Evolutionary conservation across 176 grass and related monocot species (phyloP), one percentile per base, ranked within the genome.

Genomic region (Oryza punctata): DNA sequence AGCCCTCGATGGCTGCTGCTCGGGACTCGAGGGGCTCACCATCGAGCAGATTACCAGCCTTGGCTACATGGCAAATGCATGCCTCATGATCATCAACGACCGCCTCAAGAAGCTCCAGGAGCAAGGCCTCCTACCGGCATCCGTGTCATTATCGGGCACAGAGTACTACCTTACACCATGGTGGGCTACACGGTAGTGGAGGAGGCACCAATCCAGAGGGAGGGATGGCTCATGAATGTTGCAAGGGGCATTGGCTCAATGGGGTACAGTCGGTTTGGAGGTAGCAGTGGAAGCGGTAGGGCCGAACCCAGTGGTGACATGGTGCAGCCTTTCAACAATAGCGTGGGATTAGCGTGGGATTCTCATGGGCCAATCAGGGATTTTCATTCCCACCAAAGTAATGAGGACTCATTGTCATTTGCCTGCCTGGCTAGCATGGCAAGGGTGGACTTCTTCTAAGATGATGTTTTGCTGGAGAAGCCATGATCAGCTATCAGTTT

Each of bases 41-140:
- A 10, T 77, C 32, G 54, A 77, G 32, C 21, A 77, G 74, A 11
- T 77, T 54, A 77, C 54, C 12, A 77, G 32, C 29, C 10, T 77
- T 1, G 54, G 32, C 2, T 26, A 12, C 21, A 77, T 63, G 74
- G 74, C 59, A 30, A 32, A 63, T n/a, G 18, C 30, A 12, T 32
- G 7, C 12, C 74, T 77, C 52, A 25, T 35, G 15, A 47, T 0
- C 15, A 67, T 92, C 14, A 61, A 19, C n/a, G 35, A 84, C 2
- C 14, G 26, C 35, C 44, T 90, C 2, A 49, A 73, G 23, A 61
- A 11, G 33, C 35, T 73, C 46, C 16, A 38, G 13, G 64, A 13
- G 21, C 65, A 65, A 66, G 21, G n/a, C 33, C 12, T 19, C 26
- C 24, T 19, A 0, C 66, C 52, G 2, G 23, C 21, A 54, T 16